Base-by-base conservation (phyloP, 345 rosid genomes). In the Linum usitatissimum region DNA sequence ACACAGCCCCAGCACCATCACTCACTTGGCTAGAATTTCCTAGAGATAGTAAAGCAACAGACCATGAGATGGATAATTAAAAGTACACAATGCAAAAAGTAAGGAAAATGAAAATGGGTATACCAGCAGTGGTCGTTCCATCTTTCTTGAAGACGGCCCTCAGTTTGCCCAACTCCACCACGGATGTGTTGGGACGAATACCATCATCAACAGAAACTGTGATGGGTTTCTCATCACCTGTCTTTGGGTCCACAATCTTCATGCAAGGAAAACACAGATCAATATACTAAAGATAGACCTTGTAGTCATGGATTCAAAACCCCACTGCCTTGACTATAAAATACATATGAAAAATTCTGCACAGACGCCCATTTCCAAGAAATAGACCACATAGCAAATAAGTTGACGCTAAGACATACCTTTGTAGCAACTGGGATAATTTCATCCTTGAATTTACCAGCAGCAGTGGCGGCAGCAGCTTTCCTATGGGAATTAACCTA, bases 11-110 rank as follows among this genome's bases (percentile, higher is more conserved):
- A 28, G 97, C 99, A 39, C 97, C 99, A 76, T 93, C 99, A 73
- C 96, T 93, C 62, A 89, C 80, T 76, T 93, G 99, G 79, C 99
- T 93, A 71, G 99, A 79, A 78, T 87, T 93, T 31, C 99, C 99
- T 87, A 19, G 58, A 57, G 45, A 53, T 38, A 10, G 68, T 12
- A 59, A 18, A 53, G 53, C 65, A 12, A 18, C 30, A 70, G 23
- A 62, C 58, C 17, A 45, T 45, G 51, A 45, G 51, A 45, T 45
- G 51, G 17, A 45, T 3, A 45, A 10, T 7, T 45, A 7, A 15
- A 45, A 45, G 17, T 45, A 45, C 2, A 18, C 13, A n/a, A 10
- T 10, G 5, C 3, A 19, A 3, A 19, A 55, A 55, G 28, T 18
- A 18, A 20, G 19, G 30, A 10, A 28, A 10, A 18, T 55, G 30